Evolutionary conservation across 495 filamentous ascomycete species (phyloP), one percentile per base, ranked within the genome.

Genomic region (Penicillium robsamsonii): DNA sequence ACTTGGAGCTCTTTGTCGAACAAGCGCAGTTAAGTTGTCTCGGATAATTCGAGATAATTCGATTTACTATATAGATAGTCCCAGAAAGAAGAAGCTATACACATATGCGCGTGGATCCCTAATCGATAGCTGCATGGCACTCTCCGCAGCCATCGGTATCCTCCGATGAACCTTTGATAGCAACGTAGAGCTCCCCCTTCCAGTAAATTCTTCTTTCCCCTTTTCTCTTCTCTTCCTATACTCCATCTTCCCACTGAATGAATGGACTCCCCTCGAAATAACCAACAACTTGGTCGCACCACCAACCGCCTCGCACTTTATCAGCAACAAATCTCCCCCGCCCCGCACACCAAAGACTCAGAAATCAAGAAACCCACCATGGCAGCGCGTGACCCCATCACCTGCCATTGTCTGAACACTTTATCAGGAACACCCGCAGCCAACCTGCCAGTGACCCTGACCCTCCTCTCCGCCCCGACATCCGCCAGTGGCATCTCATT

Each of bases 361-460:
- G 24, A 46, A 54, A 61, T 61, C 65, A 60, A 56, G 48, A 47
- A 65, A 53, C 63, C 51, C 46, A 58, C 58, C 53, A 60, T 68
- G 64, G 51, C 70, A 18, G 54, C 62, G 6, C 89, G 89, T 47
- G 89, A 90, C 35, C 82, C 84, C 35, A 87, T 87, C 56, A 89
- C 96, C 69, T 87, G 84, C 70, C 91, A 95, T 70, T 86, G 86
- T 66, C 81, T 91, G 50, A 81, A 85, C 63, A 86, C 81, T 27
- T 72, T 87, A 27, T 81, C 85, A 40, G 89, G 89, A 40, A 81
- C 78, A 10, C 87, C 87, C 29, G 83, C 81, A 29, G 67, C 81
- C 29, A 71, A 75, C 59, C 77, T 89, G 58, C 69, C 79, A 42
- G 83, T 83, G 41, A 77, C 74, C 10, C 72, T 87, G 49, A 83